phyloP scores from a whole-genome alignment of 192 early-diverging fungal species.

The Gonapodya sp. region DNA sequence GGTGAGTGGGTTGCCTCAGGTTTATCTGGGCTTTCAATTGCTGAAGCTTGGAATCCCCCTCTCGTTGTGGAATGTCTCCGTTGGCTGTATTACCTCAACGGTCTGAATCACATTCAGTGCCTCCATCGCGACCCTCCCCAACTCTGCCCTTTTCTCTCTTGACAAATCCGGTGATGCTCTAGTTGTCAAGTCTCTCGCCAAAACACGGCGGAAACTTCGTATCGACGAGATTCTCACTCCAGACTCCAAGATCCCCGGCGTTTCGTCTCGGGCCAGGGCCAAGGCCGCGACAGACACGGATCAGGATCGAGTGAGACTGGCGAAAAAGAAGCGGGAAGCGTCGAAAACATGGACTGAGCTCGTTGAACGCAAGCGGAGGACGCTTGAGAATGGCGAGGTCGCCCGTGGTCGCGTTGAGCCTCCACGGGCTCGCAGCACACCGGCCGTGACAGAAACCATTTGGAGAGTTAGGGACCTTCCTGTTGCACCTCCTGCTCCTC shows the following conservation, averaged over 20 bases:
- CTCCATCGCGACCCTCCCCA: not conserved
- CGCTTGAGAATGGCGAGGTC: slow-evolving; percentile 12
- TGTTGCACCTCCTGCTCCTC: not conserved
- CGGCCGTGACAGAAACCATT: not conserved
- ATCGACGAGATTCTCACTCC: slow-evolving; percentile 78
- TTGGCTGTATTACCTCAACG: not conserved
- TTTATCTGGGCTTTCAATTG: not conserved
- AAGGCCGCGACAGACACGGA: not conserved
- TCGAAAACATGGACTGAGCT: slow-evolving; percentile 7
- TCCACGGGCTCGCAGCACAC: not conserved
- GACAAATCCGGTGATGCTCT: not conserved
- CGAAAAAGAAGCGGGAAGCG: not conserved
- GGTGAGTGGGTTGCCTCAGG: slow-evolving; percentile 35
- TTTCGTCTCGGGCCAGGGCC: slow-evolving; percentile 19
- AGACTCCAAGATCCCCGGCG: slow-evolving; percentile 54
- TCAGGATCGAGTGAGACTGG: not conserved
- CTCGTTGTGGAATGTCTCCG: not conserved
- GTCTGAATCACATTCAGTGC: too few relatives aligned
- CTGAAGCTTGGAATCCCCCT: not conserved
- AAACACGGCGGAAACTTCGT: slow-evolving; percentile 22
- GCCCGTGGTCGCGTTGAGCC: not conserved
- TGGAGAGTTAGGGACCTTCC: not conserved
- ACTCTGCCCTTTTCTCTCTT: not conserved
- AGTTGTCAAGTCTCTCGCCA: not conserved
- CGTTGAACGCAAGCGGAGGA: slow-evolving; percentile 1